Evolutionary conservation across 1,284 basidiomycete genomes (phyloP).

Genomic region (Pseudomicrostroma phylloplanum): DNA sequence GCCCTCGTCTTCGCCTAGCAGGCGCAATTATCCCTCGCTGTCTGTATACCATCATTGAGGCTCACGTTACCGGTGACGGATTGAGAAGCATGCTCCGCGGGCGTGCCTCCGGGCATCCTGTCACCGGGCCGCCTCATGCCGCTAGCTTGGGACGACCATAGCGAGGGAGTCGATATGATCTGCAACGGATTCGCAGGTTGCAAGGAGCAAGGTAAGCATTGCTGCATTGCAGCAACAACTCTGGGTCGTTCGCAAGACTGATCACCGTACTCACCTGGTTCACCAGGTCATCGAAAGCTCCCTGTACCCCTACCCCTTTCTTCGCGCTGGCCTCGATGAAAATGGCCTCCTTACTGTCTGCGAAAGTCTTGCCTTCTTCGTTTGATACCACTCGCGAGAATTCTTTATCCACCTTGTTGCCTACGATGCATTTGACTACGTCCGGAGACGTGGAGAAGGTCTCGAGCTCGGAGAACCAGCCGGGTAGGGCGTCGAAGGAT

Average conservation of each 20-base stretch:
- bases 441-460: constrained; percentile 67
- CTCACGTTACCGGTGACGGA: constrained; percentile 36
- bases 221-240: background rate
- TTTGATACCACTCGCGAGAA: constrained; percentile 78
- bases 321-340: constrained; percentile 68
- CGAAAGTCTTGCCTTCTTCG: constrained; percentile 74
- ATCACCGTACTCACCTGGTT: constrained; percentile 22
- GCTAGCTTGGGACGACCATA: constrained; percentile 34
- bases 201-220: background rate
- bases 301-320: constrained; percentile 39
- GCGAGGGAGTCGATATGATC: constrained; percentile 41
- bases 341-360: constrained; percentile 69
- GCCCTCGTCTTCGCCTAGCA: constrained; percentile 16
- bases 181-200: constrained; percentile 2
- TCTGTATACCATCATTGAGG: constrained; percentile 25
- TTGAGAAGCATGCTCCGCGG: constrained; percentile 31
- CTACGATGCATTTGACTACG: constrained; percentile 89
- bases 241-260: background rate
- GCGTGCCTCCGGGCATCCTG: constrained; percentile 47
- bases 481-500: constrained; percentile 82
- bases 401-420: constrained; percentile 92
- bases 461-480: constrained; percentile 90
- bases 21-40: constrained; percentile 31
- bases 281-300: constrained; percentile 47
- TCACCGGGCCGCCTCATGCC: constrained; percentile 41